phyloP scores from a whole-genome alignment of 2,329 filamentous ascomycete species.

The Colletotrichum sidae region DNA sequence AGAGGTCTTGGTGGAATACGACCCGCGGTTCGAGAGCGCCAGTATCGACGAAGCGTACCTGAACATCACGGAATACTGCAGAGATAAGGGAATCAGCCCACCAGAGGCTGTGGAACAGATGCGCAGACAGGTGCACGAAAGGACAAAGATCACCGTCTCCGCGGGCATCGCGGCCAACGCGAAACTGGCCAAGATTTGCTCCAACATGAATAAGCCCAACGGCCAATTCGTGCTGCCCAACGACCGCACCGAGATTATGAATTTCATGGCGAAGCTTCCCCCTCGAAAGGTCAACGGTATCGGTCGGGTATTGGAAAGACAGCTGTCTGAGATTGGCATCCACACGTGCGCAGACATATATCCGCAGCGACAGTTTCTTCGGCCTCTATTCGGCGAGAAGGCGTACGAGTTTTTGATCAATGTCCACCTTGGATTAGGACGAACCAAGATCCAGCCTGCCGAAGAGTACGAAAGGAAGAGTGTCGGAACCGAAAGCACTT shows the following conservation, averaged over 20 bases:
- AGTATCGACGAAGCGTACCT: constrained; percentile 97
- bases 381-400: constrained; percentile 89
- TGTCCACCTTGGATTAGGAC: constrained; percentile 86
- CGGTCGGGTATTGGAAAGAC: constrained; percentile 92
- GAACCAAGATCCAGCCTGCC: constrained; percentile 85
- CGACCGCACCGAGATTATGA: constrained; percentile 80
- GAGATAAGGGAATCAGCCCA: constrained; percentile 73
- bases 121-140: constrained; percentile 79
- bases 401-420: constrained; percentile 87
- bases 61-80: constrained; percentile 91
- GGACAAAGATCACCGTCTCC: constrained; percentile 87
- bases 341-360: constrained; percentile 92
- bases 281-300: constrained; percentile 94
- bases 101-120: constrained; percentile 82
- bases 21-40: constrained; percentile 89
- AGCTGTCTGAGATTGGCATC: constrained; percentile 88
- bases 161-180: constrained; percentile 95
- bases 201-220: constrained; percentile 96
- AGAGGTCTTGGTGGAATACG: constrained; percentile 85
- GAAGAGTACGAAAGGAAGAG: constrained; percentile 94
- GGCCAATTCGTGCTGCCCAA: constrained; percentile 84
- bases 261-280: constrained; percentile 85
- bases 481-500: constrained; percentile 93
- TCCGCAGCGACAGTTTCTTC: constrained; percentile 76
- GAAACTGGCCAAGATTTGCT: constrained; percentile 93